Evolutionary conservation across 2,329 filamentous ascomycete species (phyloP), one percentile per base, ranked within the genome.

Genomic region (Botrytis medusae): DNA sequence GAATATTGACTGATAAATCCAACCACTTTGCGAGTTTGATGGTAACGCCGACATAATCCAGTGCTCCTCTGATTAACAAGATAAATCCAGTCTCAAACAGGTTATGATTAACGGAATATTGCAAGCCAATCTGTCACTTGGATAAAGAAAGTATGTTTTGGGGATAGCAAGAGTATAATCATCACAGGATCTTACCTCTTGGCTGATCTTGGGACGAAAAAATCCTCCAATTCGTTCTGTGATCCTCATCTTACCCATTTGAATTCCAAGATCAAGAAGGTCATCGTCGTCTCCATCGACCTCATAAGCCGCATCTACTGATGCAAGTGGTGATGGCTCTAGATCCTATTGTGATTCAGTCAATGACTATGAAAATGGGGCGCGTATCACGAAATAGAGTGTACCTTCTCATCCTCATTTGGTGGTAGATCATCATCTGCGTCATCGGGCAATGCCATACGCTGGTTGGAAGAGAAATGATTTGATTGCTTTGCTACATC

Each of bases 181-280:
- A n/a, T n/a, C 18, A 71, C 25, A 12, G 37, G 14, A 57, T 32
- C 84, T 76, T 83, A 92, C 89, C 84, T 94, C 92, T 81, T 93
- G 90, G 6, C 88, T 86, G 73, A 94, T 86, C 77, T 90, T 89
- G 3, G 92, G 92, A 63, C 92, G 85, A 61, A 92, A 90, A 76
- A 92, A 87, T 0, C 92, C 92, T 25, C 92, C 92, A 75, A 94
- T 89, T 54, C 92, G 86, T 79, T 94, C 92, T 3, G 91, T 93
- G 74, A 94, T 89, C 74, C 88, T 88, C 86, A 94, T 88, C 80
- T 88, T 91, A 1, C 92, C 92, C 74, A 94, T 85, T 76, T 87
- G 87, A 73, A 94, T 88, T 2, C 92, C 92, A 40, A 94, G 83
- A 81, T 94, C 92, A 76, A 92, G 87, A 63, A 93, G 82, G 74